Base-by-base conservation (phyloP, 306 rosid genomes). In the Trifolium repens region DNA sequence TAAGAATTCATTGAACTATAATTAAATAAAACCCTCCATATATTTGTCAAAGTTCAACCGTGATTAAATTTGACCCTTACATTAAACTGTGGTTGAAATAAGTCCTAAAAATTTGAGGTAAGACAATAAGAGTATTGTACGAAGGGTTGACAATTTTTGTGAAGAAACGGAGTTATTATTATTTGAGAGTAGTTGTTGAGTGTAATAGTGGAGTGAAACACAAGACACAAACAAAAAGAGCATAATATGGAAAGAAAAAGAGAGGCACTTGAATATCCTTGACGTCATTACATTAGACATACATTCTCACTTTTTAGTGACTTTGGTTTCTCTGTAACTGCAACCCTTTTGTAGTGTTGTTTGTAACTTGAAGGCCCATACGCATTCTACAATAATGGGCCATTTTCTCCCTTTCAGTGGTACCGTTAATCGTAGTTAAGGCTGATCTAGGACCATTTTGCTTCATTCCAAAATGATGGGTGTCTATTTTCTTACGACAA, bases 151-250 rank as follows among this genome's bases (percentile, higher is more conserved):
- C 34, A 3, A 30, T 32, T 32, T 32, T 32, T 32, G 35, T 32
- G 35, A 32, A 4, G 35, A 32, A 32, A 32, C 35, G 35, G 35
- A 32, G 35, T 32, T 32, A 32, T 37, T 22, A 77, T 54, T 35
- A 27, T 50, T 59, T 74, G 74, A 49, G 78, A 19, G 81, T 71
- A 78, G 15, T 54, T 13, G 43, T 27, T 53, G 17, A 39, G 74
- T 53, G 58, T 40, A 63, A 6, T 12, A 9, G 42, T 72, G 0
- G 84, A 80, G 89, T 78, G 83, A 30, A 71, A 22, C 72, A 69
- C 24, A 85, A 83, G 87, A 68, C 81, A 84, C 43, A 67, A 59
- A 60, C 84, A 83, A 79, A 78, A 83, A 76, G 69, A 24, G 67
- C 63, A 64, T 27, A 60, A 53, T 62, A 17, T 64, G 54, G 78